Conservation (phyloP, 768 basidiomycete species). For the Amanita exitialis region DNA sequence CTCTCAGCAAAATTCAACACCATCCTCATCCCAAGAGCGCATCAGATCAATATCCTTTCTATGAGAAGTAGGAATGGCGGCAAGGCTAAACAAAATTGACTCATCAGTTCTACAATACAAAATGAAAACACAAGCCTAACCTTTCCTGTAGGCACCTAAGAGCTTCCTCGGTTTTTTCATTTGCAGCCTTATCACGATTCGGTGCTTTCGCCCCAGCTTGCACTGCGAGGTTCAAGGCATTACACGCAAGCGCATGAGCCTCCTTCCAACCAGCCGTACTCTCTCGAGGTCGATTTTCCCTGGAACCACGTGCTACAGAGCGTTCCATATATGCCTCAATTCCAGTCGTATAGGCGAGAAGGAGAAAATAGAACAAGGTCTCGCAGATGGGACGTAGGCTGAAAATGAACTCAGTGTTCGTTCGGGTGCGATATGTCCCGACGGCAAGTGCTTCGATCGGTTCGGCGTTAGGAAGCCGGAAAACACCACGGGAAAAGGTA, state of each 20-base stretch:
- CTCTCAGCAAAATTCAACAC: conserved; percentile 1
- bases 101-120: not conserved
- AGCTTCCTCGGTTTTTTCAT: not conserved
- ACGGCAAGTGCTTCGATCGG: not conserved
- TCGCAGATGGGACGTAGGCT: not conserved
- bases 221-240: not conserved
- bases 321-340: conserved; percentile 1
- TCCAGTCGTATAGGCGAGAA: not conserved
- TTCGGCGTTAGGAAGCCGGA: not conserved
- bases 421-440: not conserved
- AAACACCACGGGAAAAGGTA: not conserved
- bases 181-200: not conserved
- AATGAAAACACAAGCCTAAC: not conserved
- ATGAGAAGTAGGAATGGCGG: not conserved
- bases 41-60: not conserved
- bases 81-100: not conserved
- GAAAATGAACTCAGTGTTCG: not conserved
- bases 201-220: not conserved
- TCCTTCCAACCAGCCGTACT: conserved; percentile 5
- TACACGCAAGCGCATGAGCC: not conserved
- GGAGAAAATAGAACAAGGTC: not conserved
- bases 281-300: not conserved
- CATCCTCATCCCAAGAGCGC: not conserved
- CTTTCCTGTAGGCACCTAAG: conserved; percentile 1
- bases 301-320: not conserved